phyloP scores from a whole-genome alignment of 2,329 filamentous ascomycete genomes.

The Neopestalotiopsis sp. region DNA sequence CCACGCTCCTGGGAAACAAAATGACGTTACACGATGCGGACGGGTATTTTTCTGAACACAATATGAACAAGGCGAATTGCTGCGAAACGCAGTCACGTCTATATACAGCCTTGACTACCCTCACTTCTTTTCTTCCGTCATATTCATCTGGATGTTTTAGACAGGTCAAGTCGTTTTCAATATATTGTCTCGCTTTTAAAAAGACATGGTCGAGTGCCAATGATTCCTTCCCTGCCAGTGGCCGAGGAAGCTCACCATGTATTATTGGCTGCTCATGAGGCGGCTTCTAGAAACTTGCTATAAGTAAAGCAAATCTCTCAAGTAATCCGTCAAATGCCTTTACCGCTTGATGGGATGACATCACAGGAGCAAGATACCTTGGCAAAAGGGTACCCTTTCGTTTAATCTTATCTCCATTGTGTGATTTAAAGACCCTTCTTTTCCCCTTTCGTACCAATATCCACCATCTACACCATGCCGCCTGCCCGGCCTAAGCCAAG shows the following conservation, averaged over 20 bases:
- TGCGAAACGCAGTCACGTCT: constrained; percentile 10
- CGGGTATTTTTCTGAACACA: constrained; percentile 12
- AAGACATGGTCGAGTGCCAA: constrained; percentile 3
- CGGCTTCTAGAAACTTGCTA: constrained; percentile 7
- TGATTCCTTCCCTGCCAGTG: constrained; percentile 3
- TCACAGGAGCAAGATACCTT: not conserved
- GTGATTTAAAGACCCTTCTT: not conserved
- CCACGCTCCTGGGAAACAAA: constrained; percentile 14
- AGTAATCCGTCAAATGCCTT: not conserved
- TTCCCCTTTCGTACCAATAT: not conserved
- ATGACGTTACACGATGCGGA: constrained; percentile 8
- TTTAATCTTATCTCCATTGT: not conserved
- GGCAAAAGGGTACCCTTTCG: not conserved
- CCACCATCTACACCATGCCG: constrained; percentile 52
- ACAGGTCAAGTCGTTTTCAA: constrained; percentile 11
- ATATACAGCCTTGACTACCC: constrained; percentile 15
- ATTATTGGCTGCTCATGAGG: constrained; percentile 6
- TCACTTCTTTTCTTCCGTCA: constrained; percentile 8
- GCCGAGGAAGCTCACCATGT: not conserved
- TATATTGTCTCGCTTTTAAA: constrained; percentile 17
- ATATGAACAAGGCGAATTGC: constrained; percentile 9
- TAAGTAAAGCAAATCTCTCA: constrained; percentile 11
- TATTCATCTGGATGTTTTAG: constrained; percentile 18
- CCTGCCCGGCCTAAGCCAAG: constrained; percentile 65
- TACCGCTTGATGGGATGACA: not conserved